Conservation (phyloP, 1,284 basidiomycete genomes). For the Microbotryomycetes sp. region DNA sequence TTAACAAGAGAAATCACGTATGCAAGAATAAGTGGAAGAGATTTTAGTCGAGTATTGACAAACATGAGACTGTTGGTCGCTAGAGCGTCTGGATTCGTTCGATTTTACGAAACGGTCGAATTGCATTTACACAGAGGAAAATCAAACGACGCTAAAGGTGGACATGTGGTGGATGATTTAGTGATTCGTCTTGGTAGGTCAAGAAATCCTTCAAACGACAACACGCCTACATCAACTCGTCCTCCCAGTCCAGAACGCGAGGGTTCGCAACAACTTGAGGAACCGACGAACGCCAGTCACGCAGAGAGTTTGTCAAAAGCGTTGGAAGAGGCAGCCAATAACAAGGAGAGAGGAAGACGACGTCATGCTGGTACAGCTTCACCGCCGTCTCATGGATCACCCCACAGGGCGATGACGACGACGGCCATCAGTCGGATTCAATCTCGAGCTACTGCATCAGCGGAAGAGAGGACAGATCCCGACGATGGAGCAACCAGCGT, state of each 20-base stretch:
- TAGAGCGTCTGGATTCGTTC: slow-evolving; percentile 21
- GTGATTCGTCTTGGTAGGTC: slow-evolving; percentile 26
- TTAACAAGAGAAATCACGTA: slow-evolving; percentile 24
- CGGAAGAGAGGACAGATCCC: neutral
- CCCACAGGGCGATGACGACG: neutral
- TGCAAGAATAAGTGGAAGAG: slow-evolving; percentile 20
- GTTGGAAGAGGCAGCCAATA: neutral
- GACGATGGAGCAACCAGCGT: neutral
- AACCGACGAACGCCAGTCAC: neutral
- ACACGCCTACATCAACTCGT: slow-evolving; percentile 13
- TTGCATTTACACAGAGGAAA: slow-evolving; percentile 30
- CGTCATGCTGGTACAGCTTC: neutral
- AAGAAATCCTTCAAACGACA: slow-evolving; percentile 7
- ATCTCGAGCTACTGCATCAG: neutral
- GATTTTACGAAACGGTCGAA: slow-evolving; percentile 31
- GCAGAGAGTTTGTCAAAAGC: neutral
- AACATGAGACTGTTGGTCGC: slow-evolving; percentile 17
- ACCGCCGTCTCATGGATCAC: neutral
- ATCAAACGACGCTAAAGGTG: slow-evolving; percentile 26
- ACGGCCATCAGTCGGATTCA: neutral
- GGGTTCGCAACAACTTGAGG: neutral
- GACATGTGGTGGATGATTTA: slow-evolving; percentile 20
- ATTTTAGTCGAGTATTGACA: slow-evolving; percentile 20
- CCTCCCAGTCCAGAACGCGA: slow-evolving; percentile 1
- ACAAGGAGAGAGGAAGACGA: too few species aligned